Evolutionary conservation across 495 filamentous ascomycete species (phyloP), one percentile per base, ranked within the genome.

Genomic region (Cudoniella acicularis): DNA sequence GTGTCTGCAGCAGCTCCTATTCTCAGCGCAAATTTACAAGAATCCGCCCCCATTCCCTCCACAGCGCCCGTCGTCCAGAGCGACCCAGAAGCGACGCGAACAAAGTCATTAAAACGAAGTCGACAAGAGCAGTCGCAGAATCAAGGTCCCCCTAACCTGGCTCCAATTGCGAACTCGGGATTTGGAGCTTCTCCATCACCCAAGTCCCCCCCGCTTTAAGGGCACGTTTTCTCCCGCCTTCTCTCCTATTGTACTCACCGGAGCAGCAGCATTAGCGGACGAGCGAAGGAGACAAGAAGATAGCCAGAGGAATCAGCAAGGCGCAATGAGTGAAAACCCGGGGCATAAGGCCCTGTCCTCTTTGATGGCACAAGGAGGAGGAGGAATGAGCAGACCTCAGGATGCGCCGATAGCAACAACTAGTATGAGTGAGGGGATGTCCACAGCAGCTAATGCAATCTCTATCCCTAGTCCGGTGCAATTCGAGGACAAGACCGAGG

Each of bases 191-290:
- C 80, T 18, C 79, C 79, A 10, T 70, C 68, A 18, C 72, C 80
- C 27, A 81, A 84, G 63, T 73, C 79, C 36, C 79, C n/a, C 80
- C 25, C 73, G 76, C 22, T 72, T 80, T 54, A 70, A 69, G 56
- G 68, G 62, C 2, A 60, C 70, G 42, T 73, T 77, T 13, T 75
- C 84, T 16, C 73, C 82, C 45, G 70, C 73, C 59, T 75, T 75
- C 54, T 75, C 75, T 20, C 60, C 76, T 16, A 69, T 73, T 9
- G 67, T 70, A 25, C 70, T 83, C 30, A 84, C 81, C 10, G 82
- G 76, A 36, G 80, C 79, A n/a, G 78, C 76, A 47, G 81, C 77
- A 24, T 61, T 83, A 54, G 80, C 79, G 49, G 83, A 85, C 48
- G 73, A 85, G 59, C 77, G 70, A 52, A 72, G 73, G 27, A 72